These are phyloP conservation scores for Lactarius tabidus DNA, from an alignment of 768 basidiomycete species.

Conservation along the genomic window DNA sequence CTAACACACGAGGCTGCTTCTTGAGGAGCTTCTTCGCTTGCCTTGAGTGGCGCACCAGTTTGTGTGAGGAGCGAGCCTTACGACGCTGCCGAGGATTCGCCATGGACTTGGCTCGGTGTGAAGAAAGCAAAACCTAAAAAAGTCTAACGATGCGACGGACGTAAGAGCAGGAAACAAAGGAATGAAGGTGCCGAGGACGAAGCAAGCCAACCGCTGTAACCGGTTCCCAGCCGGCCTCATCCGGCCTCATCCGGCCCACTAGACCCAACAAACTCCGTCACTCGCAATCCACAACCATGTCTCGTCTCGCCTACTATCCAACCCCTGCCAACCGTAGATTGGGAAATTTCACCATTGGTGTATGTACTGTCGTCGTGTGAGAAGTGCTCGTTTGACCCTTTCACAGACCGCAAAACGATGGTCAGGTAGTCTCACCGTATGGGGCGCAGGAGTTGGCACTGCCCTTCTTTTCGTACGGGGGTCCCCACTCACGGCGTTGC, in stretches of 20 bases:
- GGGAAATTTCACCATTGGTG: slow-evolving; percentile 24
- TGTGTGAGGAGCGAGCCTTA: slow-evolving; percentile 79
- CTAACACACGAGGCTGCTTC: slow-evolving; percentile 67
- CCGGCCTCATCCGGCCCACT: background rate
- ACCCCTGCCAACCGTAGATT: slow-evolving; percentile 28
- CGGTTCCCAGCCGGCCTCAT: background rate
- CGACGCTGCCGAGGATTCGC: slow-evolving; percentile 91
- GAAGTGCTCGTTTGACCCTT: background rate
- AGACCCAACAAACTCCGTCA: background rate
- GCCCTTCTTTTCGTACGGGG: slow-evolving; percentile 61
- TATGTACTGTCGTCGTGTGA: slow-evolving; percentile 20
- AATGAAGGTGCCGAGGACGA: slow-evolving; percentile 18
- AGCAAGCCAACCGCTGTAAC: background rate
- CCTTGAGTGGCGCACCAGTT: slow-evolving; percentile 65
- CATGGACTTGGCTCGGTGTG: slow-evolving; percentile 44
- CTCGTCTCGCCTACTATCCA: slow-evolving; percentile 35
- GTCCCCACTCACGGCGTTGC: background rate
- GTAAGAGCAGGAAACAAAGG: slow-evolving; percentile 7
- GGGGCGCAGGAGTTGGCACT: slow-evolving; percentile 68
- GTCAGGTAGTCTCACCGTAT: slow-evolving; percentile 57
- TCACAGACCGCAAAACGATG: slow-evolving; percentile 42
- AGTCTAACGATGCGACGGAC: slow-evolving; percentile 15
- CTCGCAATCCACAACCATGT: slow-evolving; percentile 29
- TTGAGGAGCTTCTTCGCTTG: slow-evolving; percentile 71
- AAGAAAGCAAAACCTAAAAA: background rate